Base-by-base conservation (phyloP, 495 filamentous ascomycete species). In the Penicillium goetzii region DNA sequence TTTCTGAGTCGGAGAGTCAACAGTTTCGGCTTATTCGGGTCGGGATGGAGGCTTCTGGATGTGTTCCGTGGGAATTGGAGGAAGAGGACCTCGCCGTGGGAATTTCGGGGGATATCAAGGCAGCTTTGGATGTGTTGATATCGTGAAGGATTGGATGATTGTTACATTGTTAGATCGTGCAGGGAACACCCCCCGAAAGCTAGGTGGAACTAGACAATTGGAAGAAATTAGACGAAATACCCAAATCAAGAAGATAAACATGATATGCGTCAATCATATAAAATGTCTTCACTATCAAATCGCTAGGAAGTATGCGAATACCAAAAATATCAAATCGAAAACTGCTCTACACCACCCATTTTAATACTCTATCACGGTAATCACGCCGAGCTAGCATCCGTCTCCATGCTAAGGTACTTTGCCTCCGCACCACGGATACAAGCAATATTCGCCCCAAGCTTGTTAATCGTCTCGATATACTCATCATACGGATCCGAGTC, bases 401-500 rank as follows among this genome's bases (percentile, higher is more conserved):
- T 63, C 59, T 84, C 80, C 73, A 84, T 67, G 62, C 75, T 76
- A 50, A 85, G 73, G 70, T 95, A 92, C 68, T 87, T 84, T 68
- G 87, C 84, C 74, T 99, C 94, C 8, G 95, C 94, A 32, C 85
- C 83, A 62, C 85, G 86, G 72, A 99, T 94, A 74, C 92, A 94
- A 33, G 88, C 83, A 79, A 96, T 90, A 74, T 93, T 97, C 36
- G 90, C 92, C 19, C 90, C 87, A 28, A 97, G 79, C 83, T 99
- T 99, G 78, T 99, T 97, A 78, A 99, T 89, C 47, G 95, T 99
- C 86, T 99, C 95, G 71, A 94, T 81, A 80, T 89, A 98, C 79
- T 98, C 95, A 60, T 99, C 95, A 68, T 93, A 92, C 43, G 88
- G 88, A 73, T 96, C 95, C 15, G 90, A 93, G 75, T 99, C 95